phyloP scores from a whole-genome alignment of 208 protist genomes.

The Naegleria fowleri region DNA sequence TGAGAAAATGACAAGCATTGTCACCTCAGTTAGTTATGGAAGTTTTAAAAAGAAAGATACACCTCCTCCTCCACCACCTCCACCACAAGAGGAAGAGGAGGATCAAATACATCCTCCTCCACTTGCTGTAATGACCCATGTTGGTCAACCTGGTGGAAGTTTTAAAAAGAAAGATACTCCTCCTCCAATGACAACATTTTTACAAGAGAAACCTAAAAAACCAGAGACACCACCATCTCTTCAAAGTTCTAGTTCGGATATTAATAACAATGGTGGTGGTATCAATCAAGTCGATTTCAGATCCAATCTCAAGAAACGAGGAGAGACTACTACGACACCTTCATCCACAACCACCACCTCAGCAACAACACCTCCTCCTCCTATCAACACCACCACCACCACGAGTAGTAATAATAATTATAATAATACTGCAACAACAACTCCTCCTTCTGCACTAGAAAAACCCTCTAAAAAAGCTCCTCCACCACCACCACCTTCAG shows the following conservation, averaged over 20 bases:
- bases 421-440: background rate
- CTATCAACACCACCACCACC: too few species aligned
- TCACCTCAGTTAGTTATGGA: too few species aligned
- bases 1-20: too few species aligned
- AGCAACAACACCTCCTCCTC: background rate
- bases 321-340: background rate
- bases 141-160: too few species aligned
- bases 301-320: background rate
- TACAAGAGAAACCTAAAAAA: too few species aligned
- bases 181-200: background rate
- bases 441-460: background rate
- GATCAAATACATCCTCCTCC: background rate
- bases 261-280: background rate
- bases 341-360: background rate
- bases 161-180: background rate
- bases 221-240: too few species aligned
- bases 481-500: background rate
- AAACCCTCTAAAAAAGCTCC: background rate
- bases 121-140: background rate
- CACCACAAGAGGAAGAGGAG: background rate
- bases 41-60: background rate
- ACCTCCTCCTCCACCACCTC: background rate
- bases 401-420: too few species aligned
- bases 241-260: background rate
- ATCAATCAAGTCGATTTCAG: background rate